Base-by-base conservation (phyloP, 768 basidiomycete species). In the Botryobasidium botryosum region DNA sequence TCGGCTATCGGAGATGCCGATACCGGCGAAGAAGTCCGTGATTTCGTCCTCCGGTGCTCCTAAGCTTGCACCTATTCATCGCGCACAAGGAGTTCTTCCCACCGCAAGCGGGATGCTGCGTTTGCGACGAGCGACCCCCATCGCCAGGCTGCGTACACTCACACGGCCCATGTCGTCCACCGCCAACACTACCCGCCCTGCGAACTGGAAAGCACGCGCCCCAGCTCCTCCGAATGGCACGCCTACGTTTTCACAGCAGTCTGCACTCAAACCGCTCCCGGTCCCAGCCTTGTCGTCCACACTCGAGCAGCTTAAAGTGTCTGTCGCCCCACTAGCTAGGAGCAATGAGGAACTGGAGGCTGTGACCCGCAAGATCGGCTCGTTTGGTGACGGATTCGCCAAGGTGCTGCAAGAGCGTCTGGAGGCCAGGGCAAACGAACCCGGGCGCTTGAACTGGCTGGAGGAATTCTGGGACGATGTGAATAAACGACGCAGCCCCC, bases 381-480 rank as follows among this genome's bases (percentile, higher is more conserved):
- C 69, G 3, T 84, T 87, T 51, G 74, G 66, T 66, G 37, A 57
- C 55, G 3, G 67, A 59, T 32, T 56, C 0, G 56, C 57, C 1
- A 45, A 51, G 33, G 54, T 43, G 1, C 67, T 92, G 26, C 88
- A 92, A 50, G 56, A 64, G 36, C 61, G 78, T 24, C 62, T 94
- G 46, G 61, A 76, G 50, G 58, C 68, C 33, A 67, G 73, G 35
- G 68, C 72, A 15, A 62, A 62, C 21, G 68, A 70, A 48, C 33
- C 51, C 17, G 56, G 52, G 15, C 70, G 64, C 36, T 65, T 68
- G 29, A 81, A 86, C 53, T 96, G 90, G 90, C 65, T 96, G 21
- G 83, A 86, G 53, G 73, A 83, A 47, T 94, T 91, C 87, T 96
- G 91, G 90, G 88, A 96, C 57, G 78, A 85, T 51, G 50, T 51